These are phyloP conservation scores for Tilletia indica DNA, from an alignment of 1,284 basidiomycete species.

Conservation along the genomic window DNA sequence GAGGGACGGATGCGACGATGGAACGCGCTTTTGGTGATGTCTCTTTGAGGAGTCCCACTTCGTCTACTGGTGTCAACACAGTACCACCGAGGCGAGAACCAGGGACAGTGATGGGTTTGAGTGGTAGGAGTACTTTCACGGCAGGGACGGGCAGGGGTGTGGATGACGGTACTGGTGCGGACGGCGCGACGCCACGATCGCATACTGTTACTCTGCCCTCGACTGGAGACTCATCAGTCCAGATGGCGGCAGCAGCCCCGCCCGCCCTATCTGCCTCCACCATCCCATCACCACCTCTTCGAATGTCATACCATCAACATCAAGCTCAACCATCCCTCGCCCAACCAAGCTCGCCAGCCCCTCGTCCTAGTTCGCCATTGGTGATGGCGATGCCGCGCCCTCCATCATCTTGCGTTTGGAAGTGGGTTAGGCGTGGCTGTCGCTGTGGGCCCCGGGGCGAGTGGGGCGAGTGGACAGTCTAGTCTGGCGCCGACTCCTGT, in stretches of 20 bases:
- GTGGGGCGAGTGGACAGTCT: no score
- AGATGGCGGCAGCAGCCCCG: no score
- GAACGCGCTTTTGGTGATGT: neutral
- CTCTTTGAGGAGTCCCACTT: neutral
- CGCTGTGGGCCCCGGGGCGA: neutral
- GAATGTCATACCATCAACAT: neutral
- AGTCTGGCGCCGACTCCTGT: no score
- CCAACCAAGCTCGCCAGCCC: no score
- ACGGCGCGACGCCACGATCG: no score
- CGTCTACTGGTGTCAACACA: neutral
- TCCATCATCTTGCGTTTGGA: neutral
- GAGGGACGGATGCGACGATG: neutral
- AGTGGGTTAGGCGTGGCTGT: neutral
- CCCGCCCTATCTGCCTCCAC: neutral
- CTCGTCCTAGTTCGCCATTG: neutral
- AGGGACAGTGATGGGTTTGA: no score
- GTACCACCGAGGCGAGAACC: no score
- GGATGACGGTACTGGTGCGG: no score
- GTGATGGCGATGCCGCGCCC: neutral
- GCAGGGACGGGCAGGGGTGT: no score
- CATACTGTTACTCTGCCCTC: no score
- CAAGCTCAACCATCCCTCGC: neutral
- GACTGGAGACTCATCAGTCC: no score
- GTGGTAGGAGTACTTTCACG: neutral
- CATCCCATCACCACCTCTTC: neutral